Evolutionary conservation across 1,284 basidiomycete genomes (phyloP).

Genomic region (Wallemia mellicola): DNA sequence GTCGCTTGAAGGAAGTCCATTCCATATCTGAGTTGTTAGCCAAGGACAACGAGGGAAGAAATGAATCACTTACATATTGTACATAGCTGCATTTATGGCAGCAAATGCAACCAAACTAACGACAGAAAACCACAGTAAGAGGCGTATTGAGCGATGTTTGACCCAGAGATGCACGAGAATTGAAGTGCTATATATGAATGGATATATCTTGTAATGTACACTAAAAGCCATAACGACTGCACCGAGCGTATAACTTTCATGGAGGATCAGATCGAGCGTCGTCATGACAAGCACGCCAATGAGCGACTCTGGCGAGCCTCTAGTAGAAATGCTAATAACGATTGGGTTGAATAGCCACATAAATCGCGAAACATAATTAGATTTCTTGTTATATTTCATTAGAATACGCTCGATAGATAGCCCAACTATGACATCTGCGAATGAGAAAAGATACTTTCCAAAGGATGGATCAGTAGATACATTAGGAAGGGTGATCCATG

Average conservation of each 20-base stretch:
- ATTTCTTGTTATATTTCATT: constrained; percentile 3
- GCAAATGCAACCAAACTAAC: constrained; percentile 39
- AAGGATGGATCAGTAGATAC: constrained; percentile 44
- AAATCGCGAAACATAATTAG: constrained; percentile 13
- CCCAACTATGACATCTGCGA: constrained; percentile 32
- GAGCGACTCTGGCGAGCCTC: constrained; percentile 76
- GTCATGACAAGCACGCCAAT: constrained; percentile 50
- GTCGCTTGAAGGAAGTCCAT: constrained; percentile 69
- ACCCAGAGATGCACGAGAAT: constrained; percentile 35
- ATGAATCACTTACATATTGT: constrained; percentile 33
- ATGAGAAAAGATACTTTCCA: constrained; percentile 67
- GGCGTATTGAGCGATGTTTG: constrained; percentile 12
- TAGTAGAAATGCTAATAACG: constrained; percentile 80
- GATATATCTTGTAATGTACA: constrained; percentile 86
- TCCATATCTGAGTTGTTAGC: constrained; percentile 39
- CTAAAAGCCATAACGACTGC: constrained; percentile 45
- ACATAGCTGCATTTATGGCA: constrained; percentile 33
- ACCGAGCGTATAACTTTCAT: constrained; percentile 22
- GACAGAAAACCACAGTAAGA: constrained; percentile 24
- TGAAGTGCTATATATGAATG: constrained; percentile 56
- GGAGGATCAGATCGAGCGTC: constrained; percentile 31
- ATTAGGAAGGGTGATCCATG: constrained; percentile 52
- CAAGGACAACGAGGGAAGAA: constrained; percentile 1
- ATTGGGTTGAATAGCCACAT: constrained; percentile 74
- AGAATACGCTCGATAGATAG: neutral